Conservation (phyloP, 1,284 basidiomycete species). For the Clitocybe nebularis region DNA sequence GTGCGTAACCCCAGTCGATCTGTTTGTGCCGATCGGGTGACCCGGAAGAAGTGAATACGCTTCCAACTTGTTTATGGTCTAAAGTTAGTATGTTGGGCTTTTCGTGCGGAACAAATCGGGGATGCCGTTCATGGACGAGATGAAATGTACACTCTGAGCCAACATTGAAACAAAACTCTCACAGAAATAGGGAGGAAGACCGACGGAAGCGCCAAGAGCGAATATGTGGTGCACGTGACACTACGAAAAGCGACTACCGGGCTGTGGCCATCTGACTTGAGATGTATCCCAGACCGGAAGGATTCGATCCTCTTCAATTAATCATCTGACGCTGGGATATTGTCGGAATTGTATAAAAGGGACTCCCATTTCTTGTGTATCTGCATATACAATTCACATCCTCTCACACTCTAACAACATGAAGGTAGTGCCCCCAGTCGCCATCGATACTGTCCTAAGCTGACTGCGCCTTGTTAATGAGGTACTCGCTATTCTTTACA, state of each 20-base stretch:
- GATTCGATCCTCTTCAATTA: slow-evolving; percentile 14
- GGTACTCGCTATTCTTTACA: slow-evolving; percentile 82
- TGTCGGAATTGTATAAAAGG: neutral
- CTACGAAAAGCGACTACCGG: slow-evolving; percentile 3
- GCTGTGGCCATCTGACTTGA: slow-evolving; percentile 12
- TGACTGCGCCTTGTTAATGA: slow-evolving; percentile 24
- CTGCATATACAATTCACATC: neutral
- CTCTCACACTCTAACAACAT: slow-evolving; percentile 21
- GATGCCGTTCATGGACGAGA: neutral
- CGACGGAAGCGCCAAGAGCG: too few species aligned
- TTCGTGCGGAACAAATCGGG: slow-evolving; percentile 5
- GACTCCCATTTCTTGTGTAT: too few species aligned
- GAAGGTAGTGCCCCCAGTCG: slow-evolving; percentile 26
- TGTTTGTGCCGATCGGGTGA: neutral
- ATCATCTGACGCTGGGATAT: slow-evolving; percentile 14
- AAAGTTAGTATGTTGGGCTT: neutral
- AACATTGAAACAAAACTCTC: neutral
- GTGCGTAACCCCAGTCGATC: neutral
- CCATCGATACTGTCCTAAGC: neutral
- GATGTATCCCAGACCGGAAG: slow-evolving; percentile 14
- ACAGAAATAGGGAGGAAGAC: neutral
- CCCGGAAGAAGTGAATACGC: neutral
- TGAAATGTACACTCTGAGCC: neutral
- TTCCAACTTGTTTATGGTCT: neutral
- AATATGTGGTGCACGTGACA: slow-evolving; percentile 15